phyloP scores from a whole-genome alignment of 169 alveolate species.

The Plasmodium sp. region DNA sequence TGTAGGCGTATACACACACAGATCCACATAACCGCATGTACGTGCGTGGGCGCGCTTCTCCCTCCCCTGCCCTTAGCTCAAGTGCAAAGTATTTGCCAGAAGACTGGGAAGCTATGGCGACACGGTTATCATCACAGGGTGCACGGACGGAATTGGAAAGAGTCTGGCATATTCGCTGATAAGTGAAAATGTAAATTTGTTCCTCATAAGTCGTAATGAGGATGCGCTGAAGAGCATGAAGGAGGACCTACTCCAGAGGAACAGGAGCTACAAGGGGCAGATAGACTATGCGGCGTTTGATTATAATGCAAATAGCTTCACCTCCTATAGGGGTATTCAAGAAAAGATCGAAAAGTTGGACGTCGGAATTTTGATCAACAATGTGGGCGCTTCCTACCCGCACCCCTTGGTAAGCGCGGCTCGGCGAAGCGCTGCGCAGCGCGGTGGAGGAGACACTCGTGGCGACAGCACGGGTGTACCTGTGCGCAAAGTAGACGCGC shows the following conservation, averaged over 20 bases:
- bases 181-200: constrained; percentile 45
- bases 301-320: constrained; percentile 33
- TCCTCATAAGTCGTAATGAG: constrained; percentile 55
- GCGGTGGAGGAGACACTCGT: background rate
- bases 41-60: background rate
- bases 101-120: constrained; percentile 73
- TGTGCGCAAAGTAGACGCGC: background rate
- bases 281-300: constrained; percentile 46
- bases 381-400: constrained; percentile 81
- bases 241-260: constrained; percentile 14
- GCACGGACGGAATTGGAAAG: constrained; percentile 84
- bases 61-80: background rate
- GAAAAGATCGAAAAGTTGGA: constrained; percentile 42
- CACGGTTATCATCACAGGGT: constrained; percentile 81
- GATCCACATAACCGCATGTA: background rate
- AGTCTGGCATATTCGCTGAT: constrained; percentile 75
- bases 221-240: constrained; percentile 27
- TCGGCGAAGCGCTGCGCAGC: too few relatives aligned
- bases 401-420: constrained; percentile 44
- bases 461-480: background rate
- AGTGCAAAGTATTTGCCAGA: constrained; percentile 12
- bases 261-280: constrained; percentile 22
- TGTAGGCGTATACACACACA: background rate
- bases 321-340: constrained; percentile 19
- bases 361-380: constrained; percentile 78